Conservation (phyloP, 2,329 filamentous ascomycete genomes). For the Pezicula rhizophila region DNA sequence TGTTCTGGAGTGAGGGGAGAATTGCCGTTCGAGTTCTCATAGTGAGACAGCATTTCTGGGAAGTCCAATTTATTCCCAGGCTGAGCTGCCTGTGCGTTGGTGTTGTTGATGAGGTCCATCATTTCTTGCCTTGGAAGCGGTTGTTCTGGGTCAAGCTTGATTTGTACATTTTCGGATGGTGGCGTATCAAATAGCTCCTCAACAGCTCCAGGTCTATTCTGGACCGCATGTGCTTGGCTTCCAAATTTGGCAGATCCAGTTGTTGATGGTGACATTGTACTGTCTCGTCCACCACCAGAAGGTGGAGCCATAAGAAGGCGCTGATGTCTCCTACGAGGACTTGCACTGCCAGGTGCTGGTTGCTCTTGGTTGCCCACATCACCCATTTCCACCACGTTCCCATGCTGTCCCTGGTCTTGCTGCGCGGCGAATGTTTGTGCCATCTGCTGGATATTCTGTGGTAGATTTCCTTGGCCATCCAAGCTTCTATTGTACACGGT, state of each 20-base stretch:
- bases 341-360: constrained; percentile 16
- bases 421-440: constrained; percentile 53
- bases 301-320: constrained; percentile 28
- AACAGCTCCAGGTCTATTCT: constrained; percentile 44
- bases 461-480: constrained; percentile 66
- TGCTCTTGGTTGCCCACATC: constrained; percentile 38
- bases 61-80: constrained; percentile 37
- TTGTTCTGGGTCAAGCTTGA: constrained; percentile 51
- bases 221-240: constrained; percentile 21
- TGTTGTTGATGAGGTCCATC: constrained; percentile 61
- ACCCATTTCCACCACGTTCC: constrained; percentile 55
- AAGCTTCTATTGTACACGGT: constrained; percentile 94
- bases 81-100: constrained; percentile 45
- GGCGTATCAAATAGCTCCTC: constrained; percentile 54
- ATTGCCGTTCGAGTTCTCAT: constrained; percentile 39
- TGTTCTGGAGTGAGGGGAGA: constrained; percentile 53
- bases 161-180: constrained; percentile 38
- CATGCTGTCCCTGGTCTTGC: constrained; percentile 41
- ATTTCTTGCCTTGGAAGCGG: constrained; percentile 54
- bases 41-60: constrained; percentile 40
- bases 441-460: constrained; percentile 76
- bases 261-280: constrained; percentile 18
- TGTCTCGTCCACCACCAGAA: constrained; percentile 8
- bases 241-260: constrained; percentile 22
- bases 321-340: constrained; percentile 23